Evolutionary conservation across 2,329 filamentous ascomycete species (phyloP), one percentile per base, ranked within the genome.

Genomic region (Botrytis squamosa): DNA sequence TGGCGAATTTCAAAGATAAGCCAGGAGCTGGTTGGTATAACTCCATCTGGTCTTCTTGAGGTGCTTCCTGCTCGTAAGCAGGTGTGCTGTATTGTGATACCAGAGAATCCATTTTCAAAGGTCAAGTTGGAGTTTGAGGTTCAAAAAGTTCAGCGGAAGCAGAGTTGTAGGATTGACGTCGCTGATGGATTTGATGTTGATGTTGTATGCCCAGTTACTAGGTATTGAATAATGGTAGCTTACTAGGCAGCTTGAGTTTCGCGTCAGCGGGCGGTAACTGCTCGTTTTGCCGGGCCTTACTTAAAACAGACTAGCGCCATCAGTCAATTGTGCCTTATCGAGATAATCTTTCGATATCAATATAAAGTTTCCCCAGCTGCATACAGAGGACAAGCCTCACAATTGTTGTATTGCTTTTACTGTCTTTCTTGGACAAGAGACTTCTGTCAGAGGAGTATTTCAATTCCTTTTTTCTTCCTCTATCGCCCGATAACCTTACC

Each of bases 81-180:
- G 94, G 90, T 80, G 91, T 91, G 85, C 92, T 93, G 89, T 98
- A 98, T 84, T 92, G 93, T 79, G 95, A 91, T 80, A 99, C 94
- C 83, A 99, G 90, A 80, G 93, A 89, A 84, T 99, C 94, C 96
- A 99, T 99, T 73, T 78, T 79, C 77, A 71, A 74, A 57, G 36
- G 25, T 4, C 16, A 25, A 42, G 46, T 22, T 25, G 8, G 7
- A 20, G 46, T 20, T 52, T 4, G n/a, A 36, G 20, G 14, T 49
- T 60, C 1, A 42, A 16, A 59, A 46, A 59, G 22, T 52, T 49
- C 14, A 40, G 44, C 7, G 10, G 29, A n/a, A 38, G 33, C 36
- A 49, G 42, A 59, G 20, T 18, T 22, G 25, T 22, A 33, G 40
- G 10, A 18, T 72, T 60, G 52, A 29, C 33, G 44, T 68, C 66